Conservation (phyloP, 2,329 filamentous ascomycete genomes). For the Apiospora rasikravindrae region DNA sequence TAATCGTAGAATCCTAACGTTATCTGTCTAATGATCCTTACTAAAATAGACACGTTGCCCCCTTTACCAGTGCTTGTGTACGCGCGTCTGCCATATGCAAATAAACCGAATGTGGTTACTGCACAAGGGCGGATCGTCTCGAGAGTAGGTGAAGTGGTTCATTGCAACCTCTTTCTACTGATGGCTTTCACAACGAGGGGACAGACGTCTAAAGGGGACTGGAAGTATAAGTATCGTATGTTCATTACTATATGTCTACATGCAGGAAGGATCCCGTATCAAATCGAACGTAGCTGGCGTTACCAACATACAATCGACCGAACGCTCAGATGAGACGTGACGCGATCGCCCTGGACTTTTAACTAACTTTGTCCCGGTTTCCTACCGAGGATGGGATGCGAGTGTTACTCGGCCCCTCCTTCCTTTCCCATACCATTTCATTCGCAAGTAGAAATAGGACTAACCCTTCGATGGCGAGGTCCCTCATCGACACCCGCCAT, state of each 20-base stretch:
- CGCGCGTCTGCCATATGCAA: too few species aligned
- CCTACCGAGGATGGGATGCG: not conserved
- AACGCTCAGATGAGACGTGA: conserved; percentile 10
- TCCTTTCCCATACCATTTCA: conserved; percentile 15
- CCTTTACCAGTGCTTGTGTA: too few species aligned
- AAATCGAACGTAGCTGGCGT: not conserved
- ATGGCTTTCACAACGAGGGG: not conserved
- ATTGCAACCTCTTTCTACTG: not conserved
- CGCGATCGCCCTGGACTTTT: conserved; percentile 11
- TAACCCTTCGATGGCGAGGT: conserved; percentile 24
- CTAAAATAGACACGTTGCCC: too few species aligned
- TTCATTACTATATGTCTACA: conserved; percentile 48
- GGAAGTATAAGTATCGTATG: conserved; percentile 28
- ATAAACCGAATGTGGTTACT: too few species aligned
- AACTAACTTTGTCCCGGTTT: not conserved
- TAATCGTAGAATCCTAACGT: too few species aligned
- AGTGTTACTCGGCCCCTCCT: conserved; percentile 10
- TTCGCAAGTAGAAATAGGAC: conserved; percentile 30
- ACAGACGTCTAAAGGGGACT: not conserved
- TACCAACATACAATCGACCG: not conserved
- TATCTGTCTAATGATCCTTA: too few species aligned
- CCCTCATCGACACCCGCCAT: conserved; percentile 24
- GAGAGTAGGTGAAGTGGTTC: not conserved
- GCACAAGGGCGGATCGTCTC: too few species aligned
- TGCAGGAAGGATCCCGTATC: conserved; percentile 21